Evolutionary conservation across 1,284 basidiomycete species (phyloP), one percentile per base, ranked within the genome.

Genomic region (Agaricales sp.): DNA sequence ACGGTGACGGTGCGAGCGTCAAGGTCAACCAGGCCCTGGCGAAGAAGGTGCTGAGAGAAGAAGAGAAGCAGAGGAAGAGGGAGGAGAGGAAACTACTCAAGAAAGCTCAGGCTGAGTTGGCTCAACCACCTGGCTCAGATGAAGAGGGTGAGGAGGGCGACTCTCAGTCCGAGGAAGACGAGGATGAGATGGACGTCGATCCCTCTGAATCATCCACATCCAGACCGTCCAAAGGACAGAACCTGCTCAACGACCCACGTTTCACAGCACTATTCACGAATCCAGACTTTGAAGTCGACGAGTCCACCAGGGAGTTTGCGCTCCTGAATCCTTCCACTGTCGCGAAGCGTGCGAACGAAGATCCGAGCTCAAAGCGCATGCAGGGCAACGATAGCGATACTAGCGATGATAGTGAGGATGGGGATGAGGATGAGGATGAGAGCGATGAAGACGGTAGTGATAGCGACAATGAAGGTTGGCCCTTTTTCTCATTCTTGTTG

Each of bases 11-110:
- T 51, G n/a, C n/a, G n/a, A n/a, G n/a, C n/a, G 87, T 88, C 56
- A 92, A 90, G 61, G 90, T 98, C 67, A 99, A 99, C 77, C 92
- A 90, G 66, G 80, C 78, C 11, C 75, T 99, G 16, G 96, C 95
- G 4, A 89, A 93, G 68, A 87, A 86, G 66, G 73, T 97, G 46
- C 68, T 80, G 52, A 77, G 75, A 52, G 84, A 89, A 48, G 80
- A 86, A 58, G 88, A 88, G 66, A 76, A 77, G 50, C 77, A 75
- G 52, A 74, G 70, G 61, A 78, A 77, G 60, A 71, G 70, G 54
- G 79, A 79, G 51, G 78, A 82, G 59, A 75, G 74, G 64, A 82
- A 75, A 65, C 73, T 63, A 50, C 69, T 73, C 50, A 75, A 68
- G 62, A 68, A 69, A 56, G 66, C 63, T 14, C 52, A 68, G 61